A percentile compares a stretch with the other conserved stretches of the same genome.
These are phyloP conservation scores for Mortierella alpina DNA, from an alignment of 192 early-diverging fungal genomes.

Conservation along the genomic window DNA sequence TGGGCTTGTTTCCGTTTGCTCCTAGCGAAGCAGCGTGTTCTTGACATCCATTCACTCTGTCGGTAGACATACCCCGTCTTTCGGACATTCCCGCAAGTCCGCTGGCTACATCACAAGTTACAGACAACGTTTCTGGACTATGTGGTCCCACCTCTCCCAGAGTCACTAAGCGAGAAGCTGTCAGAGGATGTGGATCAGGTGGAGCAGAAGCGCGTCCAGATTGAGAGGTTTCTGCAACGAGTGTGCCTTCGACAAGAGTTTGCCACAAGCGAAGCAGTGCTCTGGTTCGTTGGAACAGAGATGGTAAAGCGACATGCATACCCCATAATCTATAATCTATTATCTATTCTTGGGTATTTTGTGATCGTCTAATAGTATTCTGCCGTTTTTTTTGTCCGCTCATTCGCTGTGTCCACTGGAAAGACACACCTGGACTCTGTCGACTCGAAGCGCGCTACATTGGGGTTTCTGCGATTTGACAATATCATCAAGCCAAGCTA, in stretches of 20 bases:
- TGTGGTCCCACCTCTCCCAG: slow-evolving; percentile 60
- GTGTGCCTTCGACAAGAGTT: slow-evolving; percentile 54
- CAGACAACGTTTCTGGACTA: slow-evolving; percentile 41
- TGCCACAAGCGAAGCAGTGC: slow-evolving; percentile 43
- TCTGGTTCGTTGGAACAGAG: slow-evolving; percentile 65
- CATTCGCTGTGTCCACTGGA: neutral
- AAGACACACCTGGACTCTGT: slow-evolving; percentile 61
- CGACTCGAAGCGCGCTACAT: slow-evolving; percentile 47
- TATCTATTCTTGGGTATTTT: neutral
- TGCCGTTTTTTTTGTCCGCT: neutral
- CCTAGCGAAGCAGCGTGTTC: neutral
- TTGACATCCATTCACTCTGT: neutral
- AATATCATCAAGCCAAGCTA: slow-evolving; percentile 56
- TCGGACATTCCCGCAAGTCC: slow-evolving; percentile 63
- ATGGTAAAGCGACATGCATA: slow-evolving; percentile 53
- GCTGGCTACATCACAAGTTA: slow-evolving; percentile 60
- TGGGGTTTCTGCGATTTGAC: slow-evolving; percentile 62
- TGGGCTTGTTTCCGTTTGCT: neutral
- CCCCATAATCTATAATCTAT: neutral
- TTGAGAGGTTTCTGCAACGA: slow-evolving; percentile 58
- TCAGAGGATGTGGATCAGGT: slow-evolving; percentile 67
- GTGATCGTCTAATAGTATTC: neutral
- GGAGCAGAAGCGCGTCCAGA: slow-evolving; percentile 62
- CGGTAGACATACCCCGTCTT: slow-evolving; percentile 52
- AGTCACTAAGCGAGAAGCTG: slow-evolving; percentile 47